Evolutionary conservation across 1,139 yeast species (phyloP), one percentile per base, ranked within the genome.

Genomic region (Taphrina deformans): DNA sequence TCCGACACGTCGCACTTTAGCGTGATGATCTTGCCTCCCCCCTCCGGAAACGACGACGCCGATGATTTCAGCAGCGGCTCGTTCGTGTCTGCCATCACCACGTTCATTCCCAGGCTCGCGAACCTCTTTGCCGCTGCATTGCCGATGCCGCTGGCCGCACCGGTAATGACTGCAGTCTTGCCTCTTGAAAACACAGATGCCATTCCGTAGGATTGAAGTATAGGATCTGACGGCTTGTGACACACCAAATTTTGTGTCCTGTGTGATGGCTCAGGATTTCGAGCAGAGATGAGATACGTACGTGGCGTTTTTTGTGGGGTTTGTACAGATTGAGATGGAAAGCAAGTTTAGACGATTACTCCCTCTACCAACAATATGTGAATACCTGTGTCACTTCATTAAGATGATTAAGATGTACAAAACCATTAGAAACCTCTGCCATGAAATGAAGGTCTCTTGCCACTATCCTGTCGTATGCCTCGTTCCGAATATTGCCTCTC

Each of bases 121-220:
- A 72, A 72, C 45, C 68, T 68, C 35, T 70, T 68, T 24, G 74
- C 73, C 23, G 73, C 72, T 1, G 74, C 73, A 14, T 73, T 70
- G 40, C 74, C 74, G 65, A 72, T 72, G 24, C 74, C 74, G 21
- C 72, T 70, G n/a, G 74, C 74, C 6, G 69, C 65, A 18, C 75
- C 74, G 14, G 73, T 66, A 55, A 72, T 72, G 41, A 60, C 64
- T 23, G 58, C 64, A 3, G 64, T 60, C 23, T 52, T 40, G 27
- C 64, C 64, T 23, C 27, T 50, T 10, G 45, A 23, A 26, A 58
- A 58, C 33, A 58, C 35, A 9, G 53, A 33, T 35, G 62, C 31
- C 41, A 55, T 27, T 14, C 35, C 10, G 33, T 29, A 29, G 33
- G 33, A 29, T 29, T 29, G 6, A 10, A 29, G 33, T n/a, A n/a